Evolutionary conservation across 2,329 filamentous ascomycete species (phyloP), one percentile per base, ranked within the genome.

Genomic region (Diaporthe destruens): DNA sequence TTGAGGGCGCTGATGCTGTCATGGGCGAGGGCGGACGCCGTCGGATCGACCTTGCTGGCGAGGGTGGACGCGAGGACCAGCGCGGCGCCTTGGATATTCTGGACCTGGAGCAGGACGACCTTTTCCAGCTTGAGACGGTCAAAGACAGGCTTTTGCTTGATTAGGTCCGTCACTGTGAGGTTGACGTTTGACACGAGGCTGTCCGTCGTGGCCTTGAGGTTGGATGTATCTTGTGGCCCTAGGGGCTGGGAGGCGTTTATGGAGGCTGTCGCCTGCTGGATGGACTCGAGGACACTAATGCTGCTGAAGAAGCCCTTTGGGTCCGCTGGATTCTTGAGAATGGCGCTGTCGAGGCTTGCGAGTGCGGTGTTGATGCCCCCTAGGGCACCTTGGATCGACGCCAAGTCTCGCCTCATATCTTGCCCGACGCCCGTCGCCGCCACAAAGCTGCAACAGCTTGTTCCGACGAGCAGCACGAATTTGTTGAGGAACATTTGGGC

Each of bases 11-110:
- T 78, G 69, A 90, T 86, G 81, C 95, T 95, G 75, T 95, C 76
- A 39, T 87, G 72, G 2, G 86, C 82, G 79, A 91, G 92, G 56
- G 90, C 75, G 75, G 90, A 83, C 3, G 95, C 84, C 29, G 89
- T 91, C 78, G 85, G 87, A 77, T 88, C 89, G 25, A 93, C 88
- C 34, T 93, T 93, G 74, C 91, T 83, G 79, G 87, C 93, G 83
- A 92, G 90, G 47, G 88, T 90, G 47, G 89, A 87, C 9, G 84
- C 86, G 76, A 93, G 95, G 70, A 90, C 92, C 72, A 88, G 87
- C 53, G 94, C 83, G n/a, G 91, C 89, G 67, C 93, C 93, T 77
- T 96, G 95, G 84, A 96, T 95, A 73, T 93, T 93, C 72, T 93
- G 93, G 7, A 93, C 93, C 81, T 96, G 94, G 82, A 94, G 95